Conservation (phyloP, 306 rosid species). For the Fagus crenata region DNA sequence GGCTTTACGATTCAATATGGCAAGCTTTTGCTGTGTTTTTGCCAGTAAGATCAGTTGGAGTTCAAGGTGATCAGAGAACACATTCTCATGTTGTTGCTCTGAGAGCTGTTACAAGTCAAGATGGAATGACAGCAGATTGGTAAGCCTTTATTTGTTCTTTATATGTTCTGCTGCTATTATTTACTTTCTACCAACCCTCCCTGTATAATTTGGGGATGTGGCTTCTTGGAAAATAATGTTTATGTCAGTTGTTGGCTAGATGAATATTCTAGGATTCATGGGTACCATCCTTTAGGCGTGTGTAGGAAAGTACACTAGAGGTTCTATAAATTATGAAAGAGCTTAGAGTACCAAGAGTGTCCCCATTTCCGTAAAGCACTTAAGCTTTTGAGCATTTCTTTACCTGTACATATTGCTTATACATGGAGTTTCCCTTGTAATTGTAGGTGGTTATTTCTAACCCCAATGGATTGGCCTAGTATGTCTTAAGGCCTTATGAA, state of each 20-base stretch:
- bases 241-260: not conserved
- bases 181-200: not conserved
- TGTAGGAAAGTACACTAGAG: not conserved
- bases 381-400: not conserved
- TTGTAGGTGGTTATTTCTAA: not conserved
- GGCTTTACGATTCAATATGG: slow-evolving; percentile 93
- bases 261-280: not conserved
- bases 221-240: not conserved
- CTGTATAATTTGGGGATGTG: not conserved
- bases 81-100: slow-evolving; percentile 95
- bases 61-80: slow-evolving; percentile 95
- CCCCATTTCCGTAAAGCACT: not conserved
- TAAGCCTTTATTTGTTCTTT: slow-evolving; percentile 36
- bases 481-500: too few species aligned
- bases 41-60: slow-evolving; percentile 88
- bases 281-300: not conserved
- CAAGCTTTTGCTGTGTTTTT: slow-evolving; percentile 97
- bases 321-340: not conserved
- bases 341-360: not conserved
- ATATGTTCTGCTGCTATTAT: slow-evolving; percentile 2
- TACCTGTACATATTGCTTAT: not conserved
- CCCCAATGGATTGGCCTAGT: too few species aligned
- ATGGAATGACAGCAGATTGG: slow-evolving; percentile 99
- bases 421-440: not conserved
- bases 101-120: slow-evolving; percentile 97